phyloP scores from a whole-genome alignment of 176 grass and related monocot genomes.

The Sorghum bicolor region Sorghum_bicolor_NCBIv3 NC_012872.2:70069001-70069500 shows the following conservation, averaged over 20 bases:
- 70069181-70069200: slow-evolving; percentile 51
- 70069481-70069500: neutral
- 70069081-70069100: neutral
- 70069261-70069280: slow-evolving; percentile 11
- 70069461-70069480: slow-evolving; percentile 21
- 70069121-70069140: neutral
- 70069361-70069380: slow-evolving; percentile 3
- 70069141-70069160: slow-evolving; percentile 16
- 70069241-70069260: slow-evolving; percentile 73
- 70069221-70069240: slow-evolving; percentile 93
- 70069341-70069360: slow-evolving; percentile 29
- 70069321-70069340: slow-evolving; percentile 73
- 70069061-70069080: neutral
- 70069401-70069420: neutral
- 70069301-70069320: slow-evolving; percentile 63
- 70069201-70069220: slow-evolving; percentile 89
- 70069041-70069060: neutral
- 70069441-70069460: neutral
- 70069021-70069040: slow-evolving; percentile 3
- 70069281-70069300: neutral
- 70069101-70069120: neutral
- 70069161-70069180: slow-evolving; percentile 17
- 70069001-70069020: neutral
- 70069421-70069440: neutral
- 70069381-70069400: neutral